Conservation (phyloP, 257 asterid species). For the Solanum lycopersicoides region DNA sequence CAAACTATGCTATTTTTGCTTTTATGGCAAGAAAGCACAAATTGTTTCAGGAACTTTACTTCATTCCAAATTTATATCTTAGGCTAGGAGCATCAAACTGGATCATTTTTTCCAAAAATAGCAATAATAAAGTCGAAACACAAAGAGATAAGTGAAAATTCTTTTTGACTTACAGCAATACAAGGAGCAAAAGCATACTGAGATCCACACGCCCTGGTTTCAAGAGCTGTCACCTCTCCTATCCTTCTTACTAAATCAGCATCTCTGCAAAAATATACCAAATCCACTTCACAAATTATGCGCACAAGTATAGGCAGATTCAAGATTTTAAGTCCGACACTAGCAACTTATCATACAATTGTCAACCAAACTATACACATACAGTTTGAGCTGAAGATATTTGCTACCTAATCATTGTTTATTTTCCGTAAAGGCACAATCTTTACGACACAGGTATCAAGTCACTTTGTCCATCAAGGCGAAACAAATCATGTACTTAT, state of each 20-base stretch:
- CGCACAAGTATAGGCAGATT: not conserved
- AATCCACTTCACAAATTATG: not conserved
- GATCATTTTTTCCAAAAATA: not conserved
- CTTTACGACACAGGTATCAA: not conserved
- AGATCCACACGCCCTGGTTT: slow-evolving; percentile 87
- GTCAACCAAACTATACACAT: not conserved
- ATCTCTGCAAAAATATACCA: slow-evolving; percentile 32
- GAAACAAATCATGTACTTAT: not conserved
- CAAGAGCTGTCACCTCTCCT: slow-evolving; percentile 91
- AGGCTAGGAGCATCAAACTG: not conserved
- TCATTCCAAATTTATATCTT: not conserved
- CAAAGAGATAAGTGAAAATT: not conserved
- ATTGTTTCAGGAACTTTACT: not conserved
- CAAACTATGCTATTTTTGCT: not conserved
- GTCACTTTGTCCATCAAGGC: not conserved
- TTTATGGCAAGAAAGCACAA: not conserved
- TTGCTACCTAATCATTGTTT: not conserved
- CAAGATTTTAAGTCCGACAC: not conserved
- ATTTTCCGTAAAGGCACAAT: not conserved
- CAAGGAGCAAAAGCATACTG: slow-evolving; percentile 95
- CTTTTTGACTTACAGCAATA: slow-evolving; percentile 72
- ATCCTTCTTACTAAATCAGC: slow-evolving; percentile 59
- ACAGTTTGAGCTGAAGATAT: not conserved
- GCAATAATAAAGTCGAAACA: not conserved
- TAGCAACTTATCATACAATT: not conserved